Evolutionary conservation across 306 rosid genomes (phyloP).

Genomic region (Fragaria iinumae): DNA sequence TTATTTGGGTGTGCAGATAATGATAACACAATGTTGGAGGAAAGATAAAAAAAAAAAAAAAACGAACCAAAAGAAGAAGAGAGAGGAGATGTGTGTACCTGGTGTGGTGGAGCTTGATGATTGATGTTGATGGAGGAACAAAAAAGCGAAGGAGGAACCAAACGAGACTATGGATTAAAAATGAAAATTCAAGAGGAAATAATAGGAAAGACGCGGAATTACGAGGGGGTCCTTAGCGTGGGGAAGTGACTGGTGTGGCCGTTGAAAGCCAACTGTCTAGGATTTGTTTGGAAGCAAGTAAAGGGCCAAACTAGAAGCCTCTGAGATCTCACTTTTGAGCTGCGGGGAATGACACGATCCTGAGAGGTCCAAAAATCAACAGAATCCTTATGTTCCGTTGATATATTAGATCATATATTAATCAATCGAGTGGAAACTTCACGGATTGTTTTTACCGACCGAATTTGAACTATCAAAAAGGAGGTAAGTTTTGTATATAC

Average conservation of each 20-base stretch:
- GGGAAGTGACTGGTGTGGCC: slow-evolving; percentile 40
- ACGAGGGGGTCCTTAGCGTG: slow-evolving; percentile 22
- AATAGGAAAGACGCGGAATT: slow-evolving; percentile 35
- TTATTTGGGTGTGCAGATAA: background rate
- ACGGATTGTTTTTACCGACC: too few relatives aligned
- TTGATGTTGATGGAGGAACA: slow-evolving; percentile 27
- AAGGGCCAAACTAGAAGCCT: slow-evolving; percentile 12
- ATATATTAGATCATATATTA: too few relatives aligned
- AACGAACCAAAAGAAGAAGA: background rate
- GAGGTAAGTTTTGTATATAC: too few relatives aligned
- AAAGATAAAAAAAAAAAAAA: background rate
- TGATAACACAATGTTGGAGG: background rate
- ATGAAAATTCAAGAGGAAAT: slow-evolving; percentile 6
- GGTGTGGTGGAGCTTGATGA: slow-evolving; percentile 40
- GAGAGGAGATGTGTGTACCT: slow-evolving; percentile 30
- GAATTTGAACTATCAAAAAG: too few relatives aligned
- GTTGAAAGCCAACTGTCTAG: slow-evolving; percentile 45
- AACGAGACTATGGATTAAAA: slow-evolving; percentile 26
- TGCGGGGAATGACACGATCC: background rate
- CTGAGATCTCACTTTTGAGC: background rate
- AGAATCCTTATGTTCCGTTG: too few relatives aligned
- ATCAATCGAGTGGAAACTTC: too few relatives aligned
- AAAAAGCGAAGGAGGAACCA: slow-evolving; percentile 22
- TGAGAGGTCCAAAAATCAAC: too few relatives aligned
- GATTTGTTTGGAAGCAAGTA: slow-evolving; percentile 33